Percentiles rank a stretch among this genome's conserved stretches.
phyloP scores from a whole-genome alignment of 2,329 filamentous ascomycete genomes.

The Myrmaecium sp. region DNA sequence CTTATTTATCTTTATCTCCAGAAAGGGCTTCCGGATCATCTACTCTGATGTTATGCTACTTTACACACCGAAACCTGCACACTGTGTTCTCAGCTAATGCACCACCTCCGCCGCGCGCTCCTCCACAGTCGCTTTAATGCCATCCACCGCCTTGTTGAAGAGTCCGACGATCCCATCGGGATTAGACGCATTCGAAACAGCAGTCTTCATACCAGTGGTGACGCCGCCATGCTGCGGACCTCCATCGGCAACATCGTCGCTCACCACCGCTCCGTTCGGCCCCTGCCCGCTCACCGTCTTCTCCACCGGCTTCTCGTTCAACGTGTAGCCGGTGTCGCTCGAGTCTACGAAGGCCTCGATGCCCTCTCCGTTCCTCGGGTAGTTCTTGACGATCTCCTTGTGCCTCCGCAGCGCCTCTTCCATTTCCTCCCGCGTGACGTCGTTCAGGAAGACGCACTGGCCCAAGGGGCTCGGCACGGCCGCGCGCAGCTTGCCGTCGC shows the following conservation, averaged over 20 bases:
- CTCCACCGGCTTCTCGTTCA: conserved; percentile 26
- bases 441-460: conserved; percentile 50
- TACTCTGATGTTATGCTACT: no score
- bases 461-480: conserved; percentile 54
- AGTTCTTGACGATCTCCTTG: conserved; percentile 46
- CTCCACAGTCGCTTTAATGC: no score
- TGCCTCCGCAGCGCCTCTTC: conserved; percentile 41
- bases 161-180: no score
- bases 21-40: no score
- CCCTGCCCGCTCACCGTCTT: conserved; percentile 9
- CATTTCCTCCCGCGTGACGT: conserved; percentile 46
- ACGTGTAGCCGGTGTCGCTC: conserved; percentile 47
- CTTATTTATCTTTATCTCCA: no score
- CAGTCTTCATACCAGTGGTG: no score
- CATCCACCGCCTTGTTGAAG: no score
- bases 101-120: no score
- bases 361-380: conserved; percentile 46
- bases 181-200: no score
- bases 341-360: conserved; percentile 53
- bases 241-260: conserved; percentile 10
- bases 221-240: no score
- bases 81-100: no score
- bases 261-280: conserved; percentile 9
- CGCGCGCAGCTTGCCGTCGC: conserved; percentile 50
- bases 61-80: no score